Percentiles rank a stretch among this genome's conserved stretches.
These are phyloP conservation scores for Skeletonema tropicum DNA, from an alignment of 108 stramenopile species.

Conservation along the genomic window DNA sequence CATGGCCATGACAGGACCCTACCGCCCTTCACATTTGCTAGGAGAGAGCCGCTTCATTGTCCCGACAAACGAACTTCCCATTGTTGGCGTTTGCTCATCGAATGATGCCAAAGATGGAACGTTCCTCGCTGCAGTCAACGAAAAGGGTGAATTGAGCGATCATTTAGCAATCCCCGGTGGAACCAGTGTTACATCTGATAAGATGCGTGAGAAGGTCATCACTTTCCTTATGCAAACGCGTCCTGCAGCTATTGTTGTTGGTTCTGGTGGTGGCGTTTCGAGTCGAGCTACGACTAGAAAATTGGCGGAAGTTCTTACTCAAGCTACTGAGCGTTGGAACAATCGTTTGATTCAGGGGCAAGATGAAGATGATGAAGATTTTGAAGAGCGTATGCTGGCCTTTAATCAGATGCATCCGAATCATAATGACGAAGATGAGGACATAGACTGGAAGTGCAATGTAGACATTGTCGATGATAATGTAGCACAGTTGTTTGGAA, in stretches of 20 bases:
- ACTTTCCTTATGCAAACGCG: constrained; percentile 78
- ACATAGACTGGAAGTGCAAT: constrained; percentile 82
- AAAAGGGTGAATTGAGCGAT: constrained; percentile 77
- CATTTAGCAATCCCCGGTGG: constrained; percentile 85
- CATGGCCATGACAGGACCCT: constrained; percentile 92
- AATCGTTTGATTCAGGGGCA: constrained; percentile 80
- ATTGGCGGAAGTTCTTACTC: constrained; percentile 67
- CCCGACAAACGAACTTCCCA: constrained; percentile 81
- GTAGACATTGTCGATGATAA: constrained; percentile 85
- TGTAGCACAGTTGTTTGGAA: constrained; percentile 85
- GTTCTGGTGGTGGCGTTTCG: constrained; percentile 81
- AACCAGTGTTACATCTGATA: constrained; percentile 64
- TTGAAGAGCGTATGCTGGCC: constrained; percentile 58
- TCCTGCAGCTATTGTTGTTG: constrained; percentile 81
- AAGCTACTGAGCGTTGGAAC: constrained; percentile 81
- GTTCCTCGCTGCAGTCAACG: constrained; percentile 79
- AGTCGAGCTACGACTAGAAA: constrained; percentile 63
- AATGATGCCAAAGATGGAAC: constrained; percentile 76
- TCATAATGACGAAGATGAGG: constrained; percentile 64
- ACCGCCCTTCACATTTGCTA: constrained; percentile 72
- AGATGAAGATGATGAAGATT: constrained; percentile 91
- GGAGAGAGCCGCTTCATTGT: constrained; percentile 81
- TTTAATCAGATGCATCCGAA: constrained; percentile 61
- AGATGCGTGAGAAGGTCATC: constrained; percentile 81
- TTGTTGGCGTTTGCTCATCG: constrained; percentile 80